Conservation (phyloP, 306 rosid genomes). For the Pueraria montana region DNA sequence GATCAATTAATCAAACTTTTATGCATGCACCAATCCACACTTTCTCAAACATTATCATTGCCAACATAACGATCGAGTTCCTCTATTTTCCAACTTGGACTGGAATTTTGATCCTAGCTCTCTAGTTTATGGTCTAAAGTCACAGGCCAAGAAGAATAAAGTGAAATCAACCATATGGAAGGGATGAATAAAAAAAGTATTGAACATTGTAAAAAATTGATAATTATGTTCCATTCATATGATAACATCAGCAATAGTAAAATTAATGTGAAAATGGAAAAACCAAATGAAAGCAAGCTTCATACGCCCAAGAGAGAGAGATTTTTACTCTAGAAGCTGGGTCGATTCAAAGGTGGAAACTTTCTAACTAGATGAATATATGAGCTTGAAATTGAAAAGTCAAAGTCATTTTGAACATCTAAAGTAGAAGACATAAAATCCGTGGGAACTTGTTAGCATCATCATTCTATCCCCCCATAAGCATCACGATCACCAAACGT, state of each 20-base stretch:
- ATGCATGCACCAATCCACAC: background rate
- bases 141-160: background rate
- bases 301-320: background rate
- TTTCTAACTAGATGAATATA: background rate
- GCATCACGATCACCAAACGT: background rate
- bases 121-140: background rate
- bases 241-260: background rate
- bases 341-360: background rate
- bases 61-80: no score
- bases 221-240: background rate
- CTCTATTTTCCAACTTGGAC: background rate
- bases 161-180: background rate
- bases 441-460: background rate
- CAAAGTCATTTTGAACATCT: background rate
- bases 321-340: background rate
- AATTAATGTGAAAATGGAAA: background rate
- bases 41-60: background rate
- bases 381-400: background rate
- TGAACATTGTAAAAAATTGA: background rate
- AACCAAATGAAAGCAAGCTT: background rate
- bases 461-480: background rate
- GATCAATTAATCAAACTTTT: background rate
- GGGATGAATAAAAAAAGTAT: background rate
- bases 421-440: background rate
- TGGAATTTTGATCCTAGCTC: background rate